Evolutionary conservation across 164 flowering plant genomes (phyloP).

Genomic region (Chimonanthus salicifolius): DNA sequence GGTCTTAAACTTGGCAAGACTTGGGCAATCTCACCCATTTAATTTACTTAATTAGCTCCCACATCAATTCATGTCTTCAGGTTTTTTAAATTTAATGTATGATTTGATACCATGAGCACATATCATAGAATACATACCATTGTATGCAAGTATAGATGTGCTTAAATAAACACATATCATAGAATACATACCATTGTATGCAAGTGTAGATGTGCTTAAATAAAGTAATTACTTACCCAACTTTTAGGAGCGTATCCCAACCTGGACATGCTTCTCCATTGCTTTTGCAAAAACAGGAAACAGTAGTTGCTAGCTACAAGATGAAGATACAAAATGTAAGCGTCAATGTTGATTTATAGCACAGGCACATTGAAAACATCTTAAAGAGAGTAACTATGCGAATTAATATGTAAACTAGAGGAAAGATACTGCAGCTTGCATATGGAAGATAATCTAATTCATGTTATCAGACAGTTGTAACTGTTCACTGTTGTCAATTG

Average conservation of each 20-base stretch:
- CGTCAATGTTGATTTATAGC: background rate
- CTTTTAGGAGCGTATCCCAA: constrained; percentile 66
- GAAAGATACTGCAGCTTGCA: no score
- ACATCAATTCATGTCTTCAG: no score
- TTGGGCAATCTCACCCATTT: no score
- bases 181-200: background rate
- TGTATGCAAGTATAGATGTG: background rate
- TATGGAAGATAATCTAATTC: no score
- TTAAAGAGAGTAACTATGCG: background rate
- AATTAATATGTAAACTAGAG: no score
- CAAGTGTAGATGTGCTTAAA: background rate
- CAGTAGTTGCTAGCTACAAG: constrained; percentile 58
- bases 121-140: background rate
- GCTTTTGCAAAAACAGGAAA: constrained; percentile 61
- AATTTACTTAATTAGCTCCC: no score
- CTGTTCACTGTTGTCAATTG: no score
- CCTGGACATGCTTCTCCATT: constrained; percentile 76
- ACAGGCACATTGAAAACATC: background rate
- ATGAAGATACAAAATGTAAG: background rate
- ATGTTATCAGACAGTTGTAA: no score
- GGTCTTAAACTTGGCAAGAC: no score
- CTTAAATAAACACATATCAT: background rate
- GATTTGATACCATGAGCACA: background rate
- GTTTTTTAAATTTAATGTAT: background rate
- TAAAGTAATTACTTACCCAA: constrained; percentile 49